Evolutionary conservation across 2,329 filamentous ascomycete species (phyloP), one percentile per base, ranked within the genome.

Genomic region (Botrytis tulipae): DNA sequence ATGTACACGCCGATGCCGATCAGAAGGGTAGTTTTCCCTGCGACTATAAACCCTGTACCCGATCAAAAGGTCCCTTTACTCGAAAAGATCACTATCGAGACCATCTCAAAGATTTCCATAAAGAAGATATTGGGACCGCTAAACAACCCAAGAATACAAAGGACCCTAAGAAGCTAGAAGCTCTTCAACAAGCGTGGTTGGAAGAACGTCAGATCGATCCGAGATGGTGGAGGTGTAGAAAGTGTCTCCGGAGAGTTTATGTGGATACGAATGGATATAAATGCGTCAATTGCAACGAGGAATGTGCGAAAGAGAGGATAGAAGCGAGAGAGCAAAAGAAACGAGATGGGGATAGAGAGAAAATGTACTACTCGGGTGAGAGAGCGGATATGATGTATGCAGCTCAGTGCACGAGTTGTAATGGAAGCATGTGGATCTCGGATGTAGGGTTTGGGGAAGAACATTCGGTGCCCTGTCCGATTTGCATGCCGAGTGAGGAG

Each of bases 51-150:
- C 77, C 75, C 18, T 84, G 83, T 65, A 66, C 69, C 42, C 76
- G 82, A 2, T 76, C 77, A 0, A 70, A 74, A 0, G 76, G 79
- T 25, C 82, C 84, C 0, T 87, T 87, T 74, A 83, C 82, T 1
- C 79, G 85, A 14, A 82, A 83, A 69, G 86, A 87, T 74, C 86
- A 87, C 76, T 82, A 84, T 63, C 80, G 82, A 32, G 85, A 87
- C 73, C 86, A 87, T 74, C 78, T 85, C 59, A 79, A 85, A 40
- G 84, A 85, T 68, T 86, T 82, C 73, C 86, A 87, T 75, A 83
- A 84, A 54, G 80, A 83, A 60, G 82, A 85, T 71, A 71, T 82
- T 22, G 78, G 78, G 0, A 69, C 35, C 1, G 75, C 73, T 14
- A 80, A 77, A 48, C 65, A 73, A 25, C 72, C 75, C 32, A 75